phyloP scores from a whole-genome alignment of 768 basidiomycete species.

The Hydnomerulius pinastri region DNA sequence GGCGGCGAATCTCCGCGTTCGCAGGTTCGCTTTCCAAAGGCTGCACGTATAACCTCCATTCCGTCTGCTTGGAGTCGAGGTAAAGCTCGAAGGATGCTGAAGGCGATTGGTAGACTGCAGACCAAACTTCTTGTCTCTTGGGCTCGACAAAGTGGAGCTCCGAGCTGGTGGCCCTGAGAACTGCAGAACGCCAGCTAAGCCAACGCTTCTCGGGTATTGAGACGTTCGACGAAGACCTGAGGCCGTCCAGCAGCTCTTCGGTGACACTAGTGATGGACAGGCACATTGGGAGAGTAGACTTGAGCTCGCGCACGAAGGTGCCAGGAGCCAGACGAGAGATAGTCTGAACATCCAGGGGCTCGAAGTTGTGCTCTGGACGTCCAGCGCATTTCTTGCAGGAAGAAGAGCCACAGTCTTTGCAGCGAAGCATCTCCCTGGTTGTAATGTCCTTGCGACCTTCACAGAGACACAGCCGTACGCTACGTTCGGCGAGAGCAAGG shows the following conservation, averaged over 20 bases:
- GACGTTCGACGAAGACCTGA: conserved; percentile 43
- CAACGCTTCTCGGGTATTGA: conserved; percentile 59
- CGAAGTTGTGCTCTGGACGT: conserved; percentile 83
- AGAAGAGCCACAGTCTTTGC: conserved; percentile 74
- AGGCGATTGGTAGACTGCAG: conserved; percentile 72
- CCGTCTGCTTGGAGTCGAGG: conserved; percentile 73
- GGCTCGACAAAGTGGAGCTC: conserved; percentile 83
- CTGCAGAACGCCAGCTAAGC: conserved; percentile 69
- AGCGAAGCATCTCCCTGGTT: conserved; percentile 61
- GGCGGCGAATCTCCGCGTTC: conserved; percentile 75
- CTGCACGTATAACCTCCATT: conserved; percentile 84
- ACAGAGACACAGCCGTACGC: conserved; percentile 83
- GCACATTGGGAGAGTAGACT: conserved; percentile 85
- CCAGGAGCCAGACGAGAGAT: conserved; percentile 69
- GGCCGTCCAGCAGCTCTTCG: conserved; percentile 49
- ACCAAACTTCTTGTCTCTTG: conserved; percentile 90
- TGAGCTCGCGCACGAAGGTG: conserved; percentile 74
- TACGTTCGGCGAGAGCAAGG: conserved; percentile 63
- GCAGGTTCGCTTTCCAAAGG: conserved; percentile 69
- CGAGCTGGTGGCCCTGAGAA: conserved; percentile 53
- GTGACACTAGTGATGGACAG: conserved; percentile 58
- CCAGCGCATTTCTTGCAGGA: conserved; percentile 88
- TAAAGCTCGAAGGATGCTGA: conserved; percentile 72
- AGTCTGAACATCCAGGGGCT: conserved; percentile 49
- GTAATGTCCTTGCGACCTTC: conserved; percentile 86